Percentiles rank a stretch among this genome's conserved stretches.
phyloP scores from a whole-genome alignment of 768 basidiomycete genomes.

The Trametes gibbosa region DNA sequence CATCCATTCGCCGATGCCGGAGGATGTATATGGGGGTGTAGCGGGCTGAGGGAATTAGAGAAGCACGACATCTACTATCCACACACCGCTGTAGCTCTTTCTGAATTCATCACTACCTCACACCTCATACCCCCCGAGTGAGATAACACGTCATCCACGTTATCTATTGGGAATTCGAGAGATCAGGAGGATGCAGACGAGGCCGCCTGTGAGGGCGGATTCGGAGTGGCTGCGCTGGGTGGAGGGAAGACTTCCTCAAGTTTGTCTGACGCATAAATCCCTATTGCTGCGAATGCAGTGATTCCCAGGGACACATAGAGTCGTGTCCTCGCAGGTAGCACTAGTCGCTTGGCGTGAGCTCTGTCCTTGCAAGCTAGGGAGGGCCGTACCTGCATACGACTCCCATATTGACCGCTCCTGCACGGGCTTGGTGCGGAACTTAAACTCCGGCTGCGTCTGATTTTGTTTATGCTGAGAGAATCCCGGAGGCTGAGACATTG shows the following conservation, averaged over 20 bases:
- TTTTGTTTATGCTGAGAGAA: not conserved
- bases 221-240: not conserved
- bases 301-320: conserved; percentile 32
- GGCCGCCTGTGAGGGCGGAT: not conserved
- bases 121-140: no score
- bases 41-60: not conserved
- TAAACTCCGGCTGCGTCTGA: conserved; percentile 12
- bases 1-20: conserved; percentile 8
- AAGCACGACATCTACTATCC: conserved; percentile 6
- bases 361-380: not conserved
- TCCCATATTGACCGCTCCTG: conserved; percentile 24
- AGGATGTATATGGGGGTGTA: conserved; percentile 19
- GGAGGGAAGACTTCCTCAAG: conserved; percentile 29
- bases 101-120: conserved; percentile 5
- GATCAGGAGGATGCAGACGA: not conserved
- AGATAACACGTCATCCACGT: no score
- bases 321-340: conserved; percentile 33
- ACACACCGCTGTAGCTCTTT: conserved; percentile 10
- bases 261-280: conserved; percentile 30
- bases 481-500: conserved; percentile 13
- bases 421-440: conserved; percentile 23
- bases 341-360: conserved; percentile 11
- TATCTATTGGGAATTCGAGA: not conserved
- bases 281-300: conserved; percentile 30
- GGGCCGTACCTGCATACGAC: conserved; percentile 27